Percentiles rank a stretch among this genome's conserved stretches.
These are phyloP conservation scores for Talaromyces sp. DNA, from an alignment of 2,329 filamentous ascomycete genomes.

Conservation along the genomic window DNA sequence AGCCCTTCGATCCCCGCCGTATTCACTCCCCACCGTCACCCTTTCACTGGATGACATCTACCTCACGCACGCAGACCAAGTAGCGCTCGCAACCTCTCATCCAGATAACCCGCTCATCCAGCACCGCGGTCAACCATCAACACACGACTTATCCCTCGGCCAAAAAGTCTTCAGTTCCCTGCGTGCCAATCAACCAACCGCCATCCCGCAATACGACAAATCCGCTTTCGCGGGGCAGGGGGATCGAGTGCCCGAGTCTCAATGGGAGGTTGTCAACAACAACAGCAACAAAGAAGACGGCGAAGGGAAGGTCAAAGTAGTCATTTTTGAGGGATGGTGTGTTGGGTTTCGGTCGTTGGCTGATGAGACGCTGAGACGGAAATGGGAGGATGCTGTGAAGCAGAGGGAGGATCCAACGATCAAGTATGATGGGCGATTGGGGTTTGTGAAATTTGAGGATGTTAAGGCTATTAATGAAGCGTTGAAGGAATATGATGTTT, in stretches of 20 bases:
- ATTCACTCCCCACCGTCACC: slow-evolving; percentile 61
- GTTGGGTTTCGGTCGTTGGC: slow-evolving; percentile 69
- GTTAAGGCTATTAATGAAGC: slow-evolving; percentile 56
- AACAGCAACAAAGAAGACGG: no score
- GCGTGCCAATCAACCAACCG: slow-evolving; percentile 46
- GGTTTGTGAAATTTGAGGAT: slow-evolving; percentile 51
- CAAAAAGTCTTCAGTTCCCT: slow-evolving; percentile 59
- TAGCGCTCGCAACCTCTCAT: slow-evolving; percentile 58
- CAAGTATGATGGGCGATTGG: slow-evolving; percentile 47
- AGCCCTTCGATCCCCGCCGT: slow-evolving; percentile 53
- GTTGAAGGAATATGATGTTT: slow-evolving; percentile 53
- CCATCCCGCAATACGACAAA: slow-evolving; percentile 79
- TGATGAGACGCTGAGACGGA: slow-evolving; percentile 51
- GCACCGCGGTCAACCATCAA: slow-evolving; percentile 75
- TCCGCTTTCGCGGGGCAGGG: slow-evolving; percentile 69
- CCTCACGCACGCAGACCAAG: slow-evolving; percentile 65
- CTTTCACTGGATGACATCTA: slow-evolving; percentile 90
- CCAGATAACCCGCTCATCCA: slow-evolving; percentile 70
- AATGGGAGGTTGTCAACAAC: slow-evolving; percentile 57
- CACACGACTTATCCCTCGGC: slow-evolving; percentile 69
- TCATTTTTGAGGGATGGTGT: slow-evolving; percentile 89
- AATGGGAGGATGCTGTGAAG: slow-evolving; percentile 46
- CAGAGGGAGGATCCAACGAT: slow-evolving; percentile 43
- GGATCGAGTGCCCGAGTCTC: slow-evolving; percentile 60
- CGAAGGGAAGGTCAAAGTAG: slow-evolving; percentile 48